Conservation (phyloP, 2,329 filamentous ascomycete species). For the Scytalidium sp. region DNA sequence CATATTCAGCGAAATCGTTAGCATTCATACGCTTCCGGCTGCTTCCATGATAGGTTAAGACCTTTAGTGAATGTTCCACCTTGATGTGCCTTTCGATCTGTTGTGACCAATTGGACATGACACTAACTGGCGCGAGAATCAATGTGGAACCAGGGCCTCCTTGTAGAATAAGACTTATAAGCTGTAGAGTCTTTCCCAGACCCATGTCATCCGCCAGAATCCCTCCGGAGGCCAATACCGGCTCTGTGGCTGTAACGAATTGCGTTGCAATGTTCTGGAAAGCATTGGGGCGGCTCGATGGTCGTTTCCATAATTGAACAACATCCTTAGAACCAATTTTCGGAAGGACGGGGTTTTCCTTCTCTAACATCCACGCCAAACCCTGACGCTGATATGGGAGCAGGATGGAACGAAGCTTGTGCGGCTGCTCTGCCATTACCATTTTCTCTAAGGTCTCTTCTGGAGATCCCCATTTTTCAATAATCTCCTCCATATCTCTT, state of each 20-base stretch:
- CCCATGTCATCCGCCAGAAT: slow-evolving; percentile 94
- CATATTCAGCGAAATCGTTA: slow-evolving; percentile 59
- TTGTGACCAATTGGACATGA: slow-evolving; percentile 88
- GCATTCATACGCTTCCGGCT: slow-evolving; percentile 51
- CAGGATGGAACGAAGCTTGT: slow-evolving; percentile 60
- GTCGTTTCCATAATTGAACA: slow-evolving; percentile 75
- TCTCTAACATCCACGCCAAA: slow-evolving; percentile 75
- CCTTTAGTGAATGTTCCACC: slow-evolving; percentile 56
- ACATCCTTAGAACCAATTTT: slow-evolving; percentile 53
- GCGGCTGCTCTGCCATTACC: slow-evolving; percentile 69
- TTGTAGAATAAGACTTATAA: slow-evolving; percentile 72
- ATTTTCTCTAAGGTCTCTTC: slow-evolving; percentile 69
- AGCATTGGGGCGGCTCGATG: slow-evolving; percentile 30
- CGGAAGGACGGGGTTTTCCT: slow-evolving; percentile 69
- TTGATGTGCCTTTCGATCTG: slow-evolving; percentile 74
- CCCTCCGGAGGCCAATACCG: slow-evolving; percentile 71
- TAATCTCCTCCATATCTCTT: slow-evolving; percentile 68
- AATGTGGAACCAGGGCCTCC: slow-evolving; percentile 62
- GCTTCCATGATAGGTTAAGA: slow-evolving; percentile 73
- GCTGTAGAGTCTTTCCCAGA: slow-evolving; percentile 77
- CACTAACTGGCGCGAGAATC: slow-evolving; percentile 77
- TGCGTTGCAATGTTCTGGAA: slow-evolving; percentile 72
- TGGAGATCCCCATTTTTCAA: slow-evolving; percentile 45
- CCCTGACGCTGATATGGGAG: slow-evolving; percentile 79
- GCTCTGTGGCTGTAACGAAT: slow-evolving; percentile 56